Evolutionary conservation across 768 basidiomycete species (phyloP).

Genomic region (Boletus rubroflammeus): DNA sequence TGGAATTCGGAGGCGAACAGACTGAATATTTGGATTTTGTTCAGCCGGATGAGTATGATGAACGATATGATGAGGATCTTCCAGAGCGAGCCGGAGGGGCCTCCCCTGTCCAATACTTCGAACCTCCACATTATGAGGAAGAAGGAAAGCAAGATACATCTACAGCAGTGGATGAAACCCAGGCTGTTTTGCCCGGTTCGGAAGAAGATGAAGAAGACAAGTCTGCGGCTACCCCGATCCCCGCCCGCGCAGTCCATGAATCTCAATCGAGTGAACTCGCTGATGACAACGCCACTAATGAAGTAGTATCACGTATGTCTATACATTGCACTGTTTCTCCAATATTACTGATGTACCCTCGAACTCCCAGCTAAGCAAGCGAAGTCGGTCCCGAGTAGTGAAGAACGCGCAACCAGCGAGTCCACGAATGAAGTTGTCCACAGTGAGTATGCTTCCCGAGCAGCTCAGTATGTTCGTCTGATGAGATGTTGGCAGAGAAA

Average conservation of each 20-base stretch:
- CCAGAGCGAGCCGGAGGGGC: slow-evolving; percentile 27
- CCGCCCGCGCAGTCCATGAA: slow-evolving; percentile 6
- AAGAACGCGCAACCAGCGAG: slow-evolving; percentile 1
- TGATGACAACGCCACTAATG: not conserved
- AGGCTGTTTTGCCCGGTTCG: slow-evolving; percentile 2
- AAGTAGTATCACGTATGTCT: slow-evolving; percentile 9
- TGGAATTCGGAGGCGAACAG: slow-evolving; percentile 30
- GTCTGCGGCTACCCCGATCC: slow-evolving; percentile 15
- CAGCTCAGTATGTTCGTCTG: not conserved
- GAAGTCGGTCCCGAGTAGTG: not conserved
- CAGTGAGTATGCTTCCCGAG: slow-evolving; percentile 8
- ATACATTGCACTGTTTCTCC: not conserved
- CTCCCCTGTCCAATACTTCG: slow-evolving; percentile 13
- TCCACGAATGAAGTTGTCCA: not conserved
- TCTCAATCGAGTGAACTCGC: not conserved
- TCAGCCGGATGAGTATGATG: slow-evolving; percentile 35
- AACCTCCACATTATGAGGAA: slow-evolving; percentile 22
- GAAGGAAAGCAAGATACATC: slow-evolving; percentile 21
- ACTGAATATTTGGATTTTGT: slow-evolving; percentile 33
- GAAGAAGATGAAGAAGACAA: slow-evolving; percentile 15
- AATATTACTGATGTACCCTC: not conserved
- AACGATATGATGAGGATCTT: slow-evolving; percentile 34
- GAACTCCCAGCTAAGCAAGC: slow-evolving; percentile 8
- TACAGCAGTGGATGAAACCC: slow-evolving; percentile 19
- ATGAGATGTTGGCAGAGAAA: slow-evolving; percentile 5